Conservation (phyloP, 331 rosid genomes). For the Quercus phellos region DNA sequence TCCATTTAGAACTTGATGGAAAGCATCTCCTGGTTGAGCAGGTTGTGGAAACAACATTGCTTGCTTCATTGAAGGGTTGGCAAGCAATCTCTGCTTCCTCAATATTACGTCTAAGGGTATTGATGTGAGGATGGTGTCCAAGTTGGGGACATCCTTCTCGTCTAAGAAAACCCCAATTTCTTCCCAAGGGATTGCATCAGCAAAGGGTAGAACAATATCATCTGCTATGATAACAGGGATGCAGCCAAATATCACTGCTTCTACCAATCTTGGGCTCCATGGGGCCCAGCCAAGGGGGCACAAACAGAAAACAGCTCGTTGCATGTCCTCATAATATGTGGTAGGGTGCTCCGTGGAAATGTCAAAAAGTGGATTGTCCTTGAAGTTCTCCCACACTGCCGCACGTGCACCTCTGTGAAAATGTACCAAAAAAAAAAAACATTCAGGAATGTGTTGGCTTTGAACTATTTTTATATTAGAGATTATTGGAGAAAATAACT, state of each 20-base stretch:
- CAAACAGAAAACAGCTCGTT: slow-evolving; percentile 87
- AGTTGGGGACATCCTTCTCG: slow-evolving; percentile 76
- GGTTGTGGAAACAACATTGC: slow-evolving; percentile 96
- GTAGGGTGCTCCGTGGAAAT: slow-evolving; percentile 88
- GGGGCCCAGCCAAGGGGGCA: slow-evolving; percentile 99
- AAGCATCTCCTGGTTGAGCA: slow-evolving; percentile 81
- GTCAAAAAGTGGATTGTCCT: slow-evolving; percentile 90
- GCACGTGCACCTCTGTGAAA: slow-evolving; percentile 87
- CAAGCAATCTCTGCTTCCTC: slow-evolving; percentile 88
- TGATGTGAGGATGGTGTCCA: slow-evolving; percentile 81
- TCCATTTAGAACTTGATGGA: slow-evolving; percentile 90
- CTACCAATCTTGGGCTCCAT: slow-evolving; percentile 95
- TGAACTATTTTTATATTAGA: background rate
- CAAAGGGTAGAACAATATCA: slow-evolving; percentile 90
- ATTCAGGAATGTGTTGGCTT: background rate
- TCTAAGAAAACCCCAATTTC: slow-evolving; percentile 82
- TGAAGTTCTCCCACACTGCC: slow-evolving; percentile 98
- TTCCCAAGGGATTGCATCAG: slow-evolving; percentile 98
- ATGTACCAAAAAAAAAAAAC: background rate
- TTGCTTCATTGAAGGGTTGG: slow-evolving; percentile 97
- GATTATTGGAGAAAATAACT: background rate
- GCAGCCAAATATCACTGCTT: slow-evolving; percentile 94
- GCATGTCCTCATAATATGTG: slow-evolving; percentile 97
- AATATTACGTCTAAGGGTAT: slow-evolving; percentile 72
- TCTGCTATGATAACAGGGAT: slow-evolving; percentile 95